Percentiles rank a stretch among this genome's conserved stretches.
phyloP scores from a whole-genome alignment of 495 filamentous ascomycete genomes.

The Pseudevernia furfuracea region DNA sequence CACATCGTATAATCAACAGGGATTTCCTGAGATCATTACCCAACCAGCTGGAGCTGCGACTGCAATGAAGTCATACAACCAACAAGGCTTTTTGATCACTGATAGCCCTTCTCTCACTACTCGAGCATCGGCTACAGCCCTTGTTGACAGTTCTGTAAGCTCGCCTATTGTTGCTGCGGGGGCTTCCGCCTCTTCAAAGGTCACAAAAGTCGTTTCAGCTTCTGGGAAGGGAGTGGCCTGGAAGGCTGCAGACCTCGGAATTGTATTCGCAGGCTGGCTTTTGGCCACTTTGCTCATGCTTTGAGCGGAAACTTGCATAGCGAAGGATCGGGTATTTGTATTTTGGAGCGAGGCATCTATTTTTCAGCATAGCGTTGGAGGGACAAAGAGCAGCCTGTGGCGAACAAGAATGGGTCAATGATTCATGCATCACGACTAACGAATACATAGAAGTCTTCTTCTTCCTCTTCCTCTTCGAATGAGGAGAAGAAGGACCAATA shows the following conservation, averaged over 20 bases:
- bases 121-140: slow-evolving; percentile 18
- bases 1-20: slow-evolving; percentile 37
- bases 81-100: slow-evolving; percentile 38
- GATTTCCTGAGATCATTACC: slow-evolving; percentile 37
- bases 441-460: neutral
- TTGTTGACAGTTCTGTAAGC: slow-evolving; percentile 12
- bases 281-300: neutral
- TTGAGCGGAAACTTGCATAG: slow-evolving; percentile 7
- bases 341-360: neutral
- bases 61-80: slow-evolving; percentile 33
- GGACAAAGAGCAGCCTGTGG: neutral
- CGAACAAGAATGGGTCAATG: neutral
- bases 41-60: slow-evolving; percentile 30
- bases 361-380: slow-evolving; percentile 9
- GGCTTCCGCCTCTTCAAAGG: slow-evolving; percentile 8
- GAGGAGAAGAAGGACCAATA: neutral
- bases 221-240: neutral
- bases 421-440: slow-evolving; percentile 4
- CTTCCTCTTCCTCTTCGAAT: too few relatives aligned
- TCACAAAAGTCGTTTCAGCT: slow-evolving; percentile 10
- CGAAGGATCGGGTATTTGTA: neutral
- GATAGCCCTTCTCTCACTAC: slow-evolving; percentile 13
- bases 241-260: neutral
- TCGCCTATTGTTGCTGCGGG: slow-evolving; percentile 6
- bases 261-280: neutral